Conservation (phyloP, 2,329 filamentous ascomycete genomes). For the Neoarthrinium moseri region DNA sequence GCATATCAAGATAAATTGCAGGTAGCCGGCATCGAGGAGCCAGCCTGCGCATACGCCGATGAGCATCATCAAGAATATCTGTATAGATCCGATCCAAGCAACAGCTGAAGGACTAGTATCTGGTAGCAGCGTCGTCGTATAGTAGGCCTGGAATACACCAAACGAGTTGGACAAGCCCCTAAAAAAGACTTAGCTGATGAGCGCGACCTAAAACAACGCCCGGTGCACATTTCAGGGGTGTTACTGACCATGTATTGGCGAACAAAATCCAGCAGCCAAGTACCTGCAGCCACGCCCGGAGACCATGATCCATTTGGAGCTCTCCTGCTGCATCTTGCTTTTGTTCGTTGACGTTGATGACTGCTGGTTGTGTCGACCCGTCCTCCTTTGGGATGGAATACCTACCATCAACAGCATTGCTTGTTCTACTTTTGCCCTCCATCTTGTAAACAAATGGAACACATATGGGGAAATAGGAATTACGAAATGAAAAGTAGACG, state of each 20-base stretch:
- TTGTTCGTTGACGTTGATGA: too few species aligned
- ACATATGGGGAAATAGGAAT: too few species aligned
- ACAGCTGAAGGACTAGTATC: slow-evolving; percentile 27
- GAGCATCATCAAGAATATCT: slow-evolving; percentile 50
- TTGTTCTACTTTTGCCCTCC: too few species aligned
- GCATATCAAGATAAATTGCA: slow-evolving; percentile 41
- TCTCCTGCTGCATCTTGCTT: too few species aligned
- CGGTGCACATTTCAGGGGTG: too few species aligned
- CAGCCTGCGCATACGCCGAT: slow-evolving; percentile 50
- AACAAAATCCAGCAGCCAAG: not conserved
- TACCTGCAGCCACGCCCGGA: not conserved
- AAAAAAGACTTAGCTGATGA: not conserved
- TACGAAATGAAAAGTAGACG: too few species aligned
- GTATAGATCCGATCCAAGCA: slow-evolving; percentile 51
- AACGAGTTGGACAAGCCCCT: not conserved
- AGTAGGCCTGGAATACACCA: slow-evolving; percentile 2
- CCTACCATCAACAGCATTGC: too few species aligned
- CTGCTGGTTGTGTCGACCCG: too few species aligned
- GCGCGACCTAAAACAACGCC: not conserved
- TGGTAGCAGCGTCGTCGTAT: not conserved
- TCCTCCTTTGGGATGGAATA: too few species aligned
- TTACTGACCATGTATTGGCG: slow-evolving; percentile 1
- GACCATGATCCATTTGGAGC: too few species aligned
- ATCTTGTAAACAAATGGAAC: too few species aligned
- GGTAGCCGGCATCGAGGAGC: slow-evolving; percentile 52